These are phyloP conservation scores for Daldinia grandis DNA, from an alignment of 495 filamentous ascomycete species.

Conservation along the genomic window DNA sequence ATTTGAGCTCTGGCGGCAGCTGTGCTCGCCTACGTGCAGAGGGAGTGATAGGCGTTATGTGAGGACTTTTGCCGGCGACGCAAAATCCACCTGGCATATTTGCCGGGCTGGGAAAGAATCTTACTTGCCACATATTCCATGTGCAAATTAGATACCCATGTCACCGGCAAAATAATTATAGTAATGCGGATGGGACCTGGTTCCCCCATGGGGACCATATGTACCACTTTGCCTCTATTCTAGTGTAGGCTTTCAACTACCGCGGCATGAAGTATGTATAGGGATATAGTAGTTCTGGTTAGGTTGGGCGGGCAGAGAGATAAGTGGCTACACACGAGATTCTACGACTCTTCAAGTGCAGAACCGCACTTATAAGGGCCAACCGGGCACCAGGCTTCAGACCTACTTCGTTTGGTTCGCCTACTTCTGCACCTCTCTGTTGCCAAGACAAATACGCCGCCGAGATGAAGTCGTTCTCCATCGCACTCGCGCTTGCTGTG, in stretches of 20 bases:
- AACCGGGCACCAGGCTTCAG: slow-evolving; percentile 18
- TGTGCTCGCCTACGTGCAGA: not conserved
- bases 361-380: slow-evolving; percentile 39
- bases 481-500: slow-evolving; percentile 50
- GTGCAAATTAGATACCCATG: slow-evolving; percentile 37
- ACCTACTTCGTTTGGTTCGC: slow-evolving; percentile 12
- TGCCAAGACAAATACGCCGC: slow-evolving; percentile 19
- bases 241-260: slow-evolving; percentile 16
- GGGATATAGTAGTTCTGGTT: slow-evolving; percentile 15
- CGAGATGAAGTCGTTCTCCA: slow-evolving; percentile 57
- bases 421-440: slow-evolving; percentile 32
- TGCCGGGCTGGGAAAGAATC: slow-evolving; percentile 31
- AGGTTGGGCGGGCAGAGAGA: slow-evolving; percentile 12
- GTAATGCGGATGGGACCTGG: slow-evolving; percentile 21
- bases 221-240: slow-evolving; percentile 8
- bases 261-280: slow-evolving; percentile 13
- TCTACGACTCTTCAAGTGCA: not conserved
- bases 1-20: not conserved
- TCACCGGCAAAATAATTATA: slow-evolving; percentile 39
- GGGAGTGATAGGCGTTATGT: not conserved
- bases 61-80: slow-evolving; percentile 34
- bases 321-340: slow-evolving; percentile 13
- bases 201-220: slow-evolving; percentile 15
- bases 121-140: slow-evolving; percentile 27
- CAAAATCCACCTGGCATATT: slow-evolving; percentile 26